Conservation (phyloP, 352 stramenopile species). For the Globisporangium iwayamae region DNA sequence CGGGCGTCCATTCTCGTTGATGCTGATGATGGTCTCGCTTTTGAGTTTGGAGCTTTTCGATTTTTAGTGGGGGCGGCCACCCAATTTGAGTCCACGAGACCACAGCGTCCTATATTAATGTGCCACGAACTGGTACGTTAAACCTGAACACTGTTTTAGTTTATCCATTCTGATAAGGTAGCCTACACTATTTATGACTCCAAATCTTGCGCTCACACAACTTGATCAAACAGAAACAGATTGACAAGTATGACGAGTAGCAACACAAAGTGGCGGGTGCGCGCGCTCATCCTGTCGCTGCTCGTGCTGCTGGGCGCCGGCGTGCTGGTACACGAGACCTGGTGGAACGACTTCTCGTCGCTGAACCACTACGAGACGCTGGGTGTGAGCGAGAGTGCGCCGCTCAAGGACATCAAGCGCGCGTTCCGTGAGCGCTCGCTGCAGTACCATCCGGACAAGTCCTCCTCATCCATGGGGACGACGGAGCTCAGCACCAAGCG, state of each 20-base stretch:
- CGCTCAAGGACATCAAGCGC: constrained; percentile 42
- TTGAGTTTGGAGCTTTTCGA: background rate
- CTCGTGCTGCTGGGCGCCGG: background rate
- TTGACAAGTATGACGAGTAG: background rate
- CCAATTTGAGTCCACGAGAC: background rate
- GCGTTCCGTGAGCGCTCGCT: constrained; percentile 68
- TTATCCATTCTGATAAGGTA: background rate
- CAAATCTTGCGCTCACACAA: background rate
- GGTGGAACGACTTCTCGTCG: constrained; percentile 34
- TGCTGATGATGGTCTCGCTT: background rate
- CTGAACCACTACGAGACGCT: constrained; percentile 40
- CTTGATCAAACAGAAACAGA: background rate
- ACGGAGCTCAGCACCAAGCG: constrained; percentile 26
- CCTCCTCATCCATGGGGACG: constrained; percentile 10
- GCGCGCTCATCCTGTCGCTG: constrained; percentile 10
- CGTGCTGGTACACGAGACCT: constrained; percentile 25
- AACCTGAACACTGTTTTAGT: background rate
- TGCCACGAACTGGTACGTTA: background rate
- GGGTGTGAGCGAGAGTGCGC: constrained; percentile 21
- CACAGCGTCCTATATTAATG: background rate
- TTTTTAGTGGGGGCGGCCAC: constrained; percentile 11
- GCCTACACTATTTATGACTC: background rate
- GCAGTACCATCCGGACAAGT: constrained; percentile 73
- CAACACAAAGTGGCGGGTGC: constrained; percentile 4
- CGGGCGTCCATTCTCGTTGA: constrained; percentile 10